A percentile compares a stretch with the other conserved stretches of the same genome.
phyloP scores from a whole-genome alignment of 441 rosid species.

The Populus hybrid region DNA sequence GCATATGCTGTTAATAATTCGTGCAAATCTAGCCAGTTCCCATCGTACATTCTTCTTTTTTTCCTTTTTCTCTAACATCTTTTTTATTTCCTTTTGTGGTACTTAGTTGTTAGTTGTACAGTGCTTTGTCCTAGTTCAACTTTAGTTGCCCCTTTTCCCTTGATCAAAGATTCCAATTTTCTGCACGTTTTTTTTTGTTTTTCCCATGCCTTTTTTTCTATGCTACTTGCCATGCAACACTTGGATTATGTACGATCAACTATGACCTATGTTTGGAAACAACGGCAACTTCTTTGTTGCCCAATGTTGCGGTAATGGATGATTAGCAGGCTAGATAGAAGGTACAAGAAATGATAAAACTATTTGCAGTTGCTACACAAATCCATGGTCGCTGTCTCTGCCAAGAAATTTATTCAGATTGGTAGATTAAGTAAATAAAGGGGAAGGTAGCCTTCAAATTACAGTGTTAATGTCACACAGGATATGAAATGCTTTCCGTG shows the following conservation, averaged over 20 bases:
- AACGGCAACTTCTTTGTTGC: background rate
- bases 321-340: background rate
- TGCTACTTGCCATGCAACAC: background rate
- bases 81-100: background rate
- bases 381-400: background rate
- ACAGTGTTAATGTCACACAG: background rate
- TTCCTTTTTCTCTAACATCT: background rate
- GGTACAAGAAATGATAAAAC: background rate
- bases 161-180: background rate
- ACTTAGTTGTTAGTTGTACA: slow-evolving; percentile 29
- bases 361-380: background rate
- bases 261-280: background rate
- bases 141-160: slow-evolving; percentile 2
- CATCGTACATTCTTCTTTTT: slow-evolving; percentile 3
- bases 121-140: slow-evolving; percentile 17
- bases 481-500: background rate
- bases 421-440: background rate
- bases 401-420: background rate
- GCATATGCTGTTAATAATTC: slow-evolving; percentile 26
- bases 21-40: slow-evolving; percentile 20
- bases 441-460: background rate
- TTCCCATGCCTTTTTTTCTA: background rate
- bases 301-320: background rate
- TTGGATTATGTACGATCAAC: background rate
- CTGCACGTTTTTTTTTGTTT: background rate